Percentiles rank a stretch among this genome's conserved stretches.
phyloP scores from a whole-genome alignment of 495 filamentous ascomycete genomes.

The Aspergillus egyptiacus region DNA sequence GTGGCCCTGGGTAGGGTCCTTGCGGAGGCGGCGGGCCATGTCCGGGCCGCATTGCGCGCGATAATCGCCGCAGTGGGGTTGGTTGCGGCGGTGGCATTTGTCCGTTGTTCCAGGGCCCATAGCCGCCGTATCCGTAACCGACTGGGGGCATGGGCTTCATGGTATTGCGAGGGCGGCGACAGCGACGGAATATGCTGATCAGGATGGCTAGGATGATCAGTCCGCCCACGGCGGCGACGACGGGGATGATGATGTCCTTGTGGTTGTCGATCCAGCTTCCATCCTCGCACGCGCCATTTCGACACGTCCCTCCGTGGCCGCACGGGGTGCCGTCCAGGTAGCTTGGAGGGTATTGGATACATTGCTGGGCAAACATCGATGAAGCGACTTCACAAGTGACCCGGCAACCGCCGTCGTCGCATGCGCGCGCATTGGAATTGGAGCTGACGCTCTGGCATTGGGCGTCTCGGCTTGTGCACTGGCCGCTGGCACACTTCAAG shows the following conservation, averaged over 20 bases:
- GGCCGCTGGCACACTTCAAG: constrained; percentile 83
- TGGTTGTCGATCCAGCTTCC: constrained; percentile 66
- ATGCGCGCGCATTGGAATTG: constrained; percentile 81
- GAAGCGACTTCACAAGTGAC: no score
- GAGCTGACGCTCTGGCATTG: constrained; percentile 80
- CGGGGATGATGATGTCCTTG: constrained; percentile 70
- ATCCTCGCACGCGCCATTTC: constrained; percentile 66
- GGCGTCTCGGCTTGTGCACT: constrained; percentile 86
- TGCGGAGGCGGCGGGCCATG: constrained; percentile 16
- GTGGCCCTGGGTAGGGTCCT: constrained; percentile 18
- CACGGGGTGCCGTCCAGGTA: constrained; percentile 93
- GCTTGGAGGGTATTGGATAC: constrained; percentile 81
- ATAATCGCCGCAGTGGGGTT: constrained; percentile 8
- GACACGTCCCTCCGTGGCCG: constrained; percentile 71
- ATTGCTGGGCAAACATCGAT: constrained; percentile 59
- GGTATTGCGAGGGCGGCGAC: constrained; percentile 36
- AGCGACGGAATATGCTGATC: constrained; percentile 53
- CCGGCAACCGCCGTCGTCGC: no score
- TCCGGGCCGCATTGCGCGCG: constrained; percentile 2
- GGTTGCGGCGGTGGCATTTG: constrained; percentile 21
- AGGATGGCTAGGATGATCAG: constrained; percentile 58
- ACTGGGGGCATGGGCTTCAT: constrained; percentile 23
- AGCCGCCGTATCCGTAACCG: constrained; percentile 21
- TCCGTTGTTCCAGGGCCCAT: no score
- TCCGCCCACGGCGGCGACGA: constrained; percentile 59